phyloP scores from a whole-genome alignment of 495 filamentous ascomycete species.

The Astrocystis sublimbata region DNA sequence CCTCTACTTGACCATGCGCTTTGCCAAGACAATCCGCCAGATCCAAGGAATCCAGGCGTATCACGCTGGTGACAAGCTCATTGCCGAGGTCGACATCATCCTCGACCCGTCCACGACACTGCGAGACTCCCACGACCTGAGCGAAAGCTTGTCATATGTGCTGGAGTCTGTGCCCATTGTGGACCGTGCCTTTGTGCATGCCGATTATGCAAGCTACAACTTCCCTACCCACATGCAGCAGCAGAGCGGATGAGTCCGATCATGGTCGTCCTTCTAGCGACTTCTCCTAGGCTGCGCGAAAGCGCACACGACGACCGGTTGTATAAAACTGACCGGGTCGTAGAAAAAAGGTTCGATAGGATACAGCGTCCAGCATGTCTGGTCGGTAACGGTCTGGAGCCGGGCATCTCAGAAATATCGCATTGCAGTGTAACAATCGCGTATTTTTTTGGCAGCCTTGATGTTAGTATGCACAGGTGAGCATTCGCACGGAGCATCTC shows the following conservation, averaged over 20 bases:
- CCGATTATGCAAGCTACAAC: conserved; percentile 80
- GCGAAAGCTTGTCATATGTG: conserved; percentile 85
- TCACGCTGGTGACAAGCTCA: conserved; percentile 85
- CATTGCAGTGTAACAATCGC: not conserved
- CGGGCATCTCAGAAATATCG: not conserved
- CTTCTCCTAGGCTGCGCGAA: not conserved
- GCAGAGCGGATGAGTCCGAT: conserved; percentile 40
- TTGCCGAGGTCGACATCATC: conserved; percentile 78
- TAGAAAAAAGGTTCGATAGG: not conserved
- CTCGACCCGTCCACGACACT: conserved; percentile 76
- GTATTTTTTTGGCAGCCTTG: not conserved
- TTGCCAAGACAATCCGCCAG: conserved; percentile 82
- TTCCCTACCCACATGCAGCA: conserved; percentile 85
- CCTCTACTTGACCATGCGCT: conserved; percentile 91
- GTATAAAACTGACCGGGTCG: not conserved
- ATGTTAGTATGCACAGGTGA: conserved; percentile 2
- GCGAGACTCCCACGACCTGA: conserved; percentile 83
- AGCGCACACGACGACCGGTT: not conserved
- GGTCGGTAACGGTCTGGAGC: not conserved
- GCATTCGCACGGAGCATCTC: not conserved
- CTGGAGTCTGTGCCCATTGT: conserved; percentile 82
- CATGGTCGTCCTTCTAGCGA: not conserved
- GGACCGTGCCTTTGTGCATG: conserved; percentile 67
- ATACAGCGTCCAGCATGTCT: not conserved
- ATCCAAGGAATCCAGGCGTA: conserved; percentile 90